Percentiles rank a stretch among this genome's conserved stretches.
phyloP scores from a whole-genome alignment of 1,139 yeast species.

The Yamadazyma blattariae region DNA sequence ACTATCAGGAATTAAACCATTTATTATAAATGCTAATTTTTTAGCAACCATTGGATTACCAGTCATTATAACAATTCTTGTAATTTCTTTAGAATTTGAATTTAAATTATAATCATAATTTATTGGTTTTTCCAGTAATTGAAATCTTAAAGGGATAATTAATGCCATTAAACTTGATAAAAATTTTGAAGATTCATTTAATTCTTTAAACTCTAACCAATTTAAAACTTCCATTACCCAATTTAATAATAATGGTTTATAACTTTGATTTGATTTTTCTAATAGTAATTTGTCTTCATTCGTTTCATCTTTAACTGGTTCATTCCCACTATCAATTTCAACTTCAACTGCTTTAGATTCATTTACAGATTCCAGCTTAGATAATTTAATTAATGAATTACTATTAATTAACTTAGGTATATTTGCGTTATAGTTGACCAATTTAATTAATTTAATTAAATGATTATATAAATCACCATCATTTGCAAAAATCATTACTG shows the following conservation, averaged over 20 bases:
- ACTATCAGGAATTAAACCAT: slow-evolving; percentile 43
- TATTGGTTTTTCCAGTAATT: slow-evolving; percentile 34
- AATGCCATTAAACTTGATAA: slow-evolving; percentile 47
- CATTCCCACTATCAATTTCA: no score
- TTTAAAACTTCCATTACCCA: slow-evolving; percentile 59
- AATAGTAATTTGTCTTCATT: no score
- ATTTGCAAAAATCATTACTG: slow-evolving; percentile 34
- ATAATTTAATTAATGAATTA: slow-evolving; percentile 28
- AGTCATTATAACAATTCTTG: slow-evolving; percentile 56
- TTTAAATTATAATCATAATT: slow-evolving; percentile 13
- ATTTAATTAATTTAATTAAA: slow-evolving; percentile 32
- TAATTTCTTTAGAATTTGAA: slow-evolving; percentile 25
- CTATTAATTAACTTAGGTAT: slow-evolving; percentile 46
- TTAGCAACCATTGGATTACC: slow-evolving; percentile 63
- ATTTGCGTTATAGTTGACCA: slow-evolving; percentile 39
- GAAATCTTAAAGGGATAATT: slow-evolving; percentile 35
- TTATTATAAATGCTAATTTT: slow-evolving; percentile 51
- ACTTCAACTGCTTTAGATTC: no score
- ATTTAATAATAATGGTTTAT: slow-evolving; percentile 32
- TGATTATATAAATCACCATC: slow-evolving; percentile 41
- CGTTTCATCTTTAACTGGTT: no score
- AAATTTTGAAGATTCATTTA: slow-evolving; percentile 28
- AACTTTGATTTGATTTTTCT: slow-evolving; percentile 9
- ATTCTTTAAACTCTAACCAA: slow-evolving; percentile 65
- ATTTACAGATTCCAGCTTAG: no score